phyloP scores from a whole-genome alignment of 2,329 filamentous ascomycete species.

The Trichoderma sp. region DNA sequence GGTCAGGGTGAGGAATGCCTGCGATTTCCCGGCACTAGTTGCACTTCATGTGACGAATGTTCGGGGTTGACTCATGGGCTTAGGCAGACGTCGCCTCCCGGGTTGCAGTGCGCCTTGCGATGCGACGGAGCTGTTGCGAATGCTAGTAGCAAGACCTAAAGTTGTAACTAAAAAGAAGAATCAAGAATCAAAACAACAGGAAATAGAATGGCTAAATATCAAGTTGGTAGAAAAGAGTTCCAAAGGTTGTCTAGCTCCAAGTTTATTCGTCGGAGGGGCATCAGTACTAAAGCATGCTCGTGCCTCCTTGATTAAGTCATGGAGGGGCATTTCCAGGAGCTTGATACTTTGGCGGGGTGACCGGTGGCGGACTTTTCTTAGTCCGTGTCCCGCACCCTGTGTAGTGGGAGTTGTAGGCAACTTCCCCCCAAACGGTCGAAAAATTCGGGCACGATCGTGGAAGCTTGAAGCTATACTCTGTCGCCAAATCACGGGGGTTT shows the following conservation, averaged over 20 bases:
- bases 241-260: neutral
- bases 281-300: slow-evolving; percentile 26
- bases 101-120: neutral
- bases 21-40: neutral
- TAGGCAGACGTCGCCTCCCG: slow-evolving; percentile 3
- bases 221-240: neutral
- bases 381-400: slow-evolving; percentile 31
- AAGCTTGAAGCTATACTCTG: slow-evolving; percentile 33
- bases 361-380: slow-evolving; percentile 34
- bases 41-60: neutral
- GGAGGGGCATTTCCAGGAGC: slow-evolving; percentile 21
- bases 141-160: neutral
- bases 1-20: neutral
- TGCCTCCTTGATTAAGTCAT: slow-evolving; percentile 16
- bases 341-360: slow-evolving; percentile 23
- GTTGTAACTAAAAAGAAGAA: neutral
- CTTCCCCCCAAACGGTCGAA: slow-evolving; percentile 32
- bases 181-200: neutral
- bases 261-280: slow-evolving; percentile 14
- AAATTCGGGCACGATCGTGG: slow-evolving; percentile 34
- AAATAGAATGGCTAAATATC: neutral
- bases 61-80: slow-evolving; percentile 15
- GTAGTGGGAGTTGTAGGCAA: slow-evolving; percentile 31
- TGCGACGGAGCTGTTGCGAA: neutral
- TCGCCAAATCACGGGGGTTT: slow-evolving; percentile 28